Conservation (phyloP, 1,284 basidiomycete species). For the Irpex sp. region DNA sequence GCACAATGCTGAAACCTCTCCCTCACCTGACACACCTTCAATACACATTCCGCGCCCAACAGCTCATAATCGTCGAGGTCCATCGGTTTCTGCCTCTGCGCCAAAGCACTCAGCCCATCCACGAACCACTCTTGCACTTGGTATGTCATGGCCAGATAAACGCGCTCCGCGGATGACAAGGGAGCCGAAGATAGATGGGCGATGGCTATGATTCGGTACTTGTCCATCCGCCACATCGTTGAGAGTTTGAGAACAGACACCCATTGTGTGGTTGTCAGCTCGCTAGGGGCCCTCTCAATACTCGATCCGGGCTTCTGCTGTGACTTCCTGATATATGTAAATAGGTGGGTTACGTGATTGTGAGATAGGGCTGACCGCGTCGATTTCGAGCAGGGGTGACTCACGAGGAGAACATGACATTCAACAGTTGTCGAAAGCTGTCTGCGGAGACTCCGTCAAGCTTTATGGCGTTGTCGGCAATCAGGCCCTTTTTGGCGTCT, state of each 20-base stretch:
- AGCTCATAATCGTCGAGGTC: background rate
- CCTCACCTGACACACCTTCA: background rate
- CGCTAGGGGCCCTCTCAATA: too few species aligned
- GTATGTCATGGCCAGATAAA: background rate
- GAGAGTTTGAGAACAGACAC: background rate
- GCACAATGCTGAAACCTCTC: background rate
- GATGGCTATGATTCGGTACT: background rate
- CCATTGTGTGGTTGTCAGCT: background rate
- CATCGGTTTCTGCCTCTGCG: background rate
- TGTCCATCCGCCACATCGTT: background rate
- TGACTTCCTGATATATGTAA: too few species aligned
- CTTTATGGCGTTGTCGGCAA: background rate
- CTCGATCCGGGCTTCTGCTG: too few species aligned
- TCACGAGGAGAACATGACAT: background rate
- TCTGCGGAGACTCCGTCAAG: background rate
- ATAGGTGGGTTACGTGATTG: too few species aligned
- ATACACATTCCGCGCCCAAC: background rate
- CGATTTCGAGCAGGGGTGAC: background rate
- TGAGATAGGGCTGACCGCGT: too few species aligned
- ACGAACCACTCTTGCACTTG: background rate
- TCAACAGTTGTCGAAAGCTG: background rate
- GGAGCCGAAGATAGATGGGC: background rate
- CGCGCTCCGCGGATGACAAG: background rate
- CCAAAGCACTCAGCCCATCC: background rate
- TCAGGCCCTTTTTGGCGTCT: background rate